Percentiles rank a stretch among this genome's conserved stretches.
These are phyloP conservation scores for Tuber microsphaerosporum DNA, from an alignment of 495 filamentous ascomycete genomes.

Conservation along the genomic window DNA sequence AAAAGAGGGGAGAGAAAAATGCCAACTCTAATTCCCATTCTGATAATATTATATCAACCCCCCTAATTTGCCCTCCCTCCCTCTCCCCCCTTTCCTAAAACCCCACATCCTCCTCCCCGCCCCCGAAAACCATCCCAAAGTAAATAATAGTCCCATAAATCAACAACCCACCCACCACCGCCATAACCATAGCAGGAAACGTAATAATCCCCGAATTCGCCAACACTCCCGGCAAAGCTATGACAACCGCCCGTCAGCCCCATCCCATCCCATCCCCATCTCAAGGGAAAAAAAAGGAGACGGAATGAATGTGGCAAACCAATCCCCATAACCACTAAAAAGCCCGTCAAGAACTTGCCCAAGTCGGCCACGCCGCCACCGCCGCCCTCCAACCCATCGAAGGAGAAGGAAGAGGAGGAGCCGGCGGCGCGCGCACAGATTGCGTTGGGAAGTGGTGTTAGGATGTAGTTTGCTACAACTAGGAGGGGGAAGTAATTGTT, in stretches of 20 bases:
- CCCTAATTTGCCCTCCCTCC: background rate
- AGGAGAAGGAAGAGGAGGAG: conserved; percentile 80
- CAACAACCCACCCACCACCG: conserved; percentile 77
- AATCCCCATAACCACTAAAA: conserved; percentile 95
- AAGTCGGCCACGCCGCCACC: conserved; percentile 76
- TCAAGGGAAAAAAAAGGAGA: too few species aligned
- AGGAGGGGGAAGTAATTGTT: conserved; percentile 81
- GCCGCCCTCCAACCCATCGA: conserved; percentile 57
- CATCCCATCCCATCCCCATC: background rate
- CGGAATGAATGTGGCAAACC: conserved; percentile 54
- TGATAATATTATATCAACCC: background rate
- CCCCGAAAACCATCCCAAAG: conserved; percentile 92
- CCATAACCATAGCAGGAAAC: conserved; percentile 86
- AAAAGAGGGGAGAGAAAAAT: background rate
- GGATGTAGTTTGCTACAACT: conserved; percentile 88
- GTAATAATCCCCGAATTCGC: conserved; percentile 76
- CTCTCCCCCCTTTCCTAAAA: background rate
- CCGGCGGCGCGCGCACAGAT: conserved; percentile 84
- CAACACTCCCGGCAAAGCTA: conserved; percentile 85
- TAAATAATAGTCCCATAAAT: conserved; percentile 97
- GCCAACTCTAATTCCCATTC: background rate
- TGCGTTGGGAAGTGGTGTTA: conserved; percentile 93
- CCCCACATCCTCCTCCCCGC: conserved; percentile 62
- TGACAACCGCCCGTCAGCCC: conserved; percentile 23
- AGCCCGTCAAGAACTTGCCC: conserved; percentile 88